Evolutionary conservation across 108 stramenopile genomes (phyloP).

Genomic region (Craspedostauros australis): DNA sequence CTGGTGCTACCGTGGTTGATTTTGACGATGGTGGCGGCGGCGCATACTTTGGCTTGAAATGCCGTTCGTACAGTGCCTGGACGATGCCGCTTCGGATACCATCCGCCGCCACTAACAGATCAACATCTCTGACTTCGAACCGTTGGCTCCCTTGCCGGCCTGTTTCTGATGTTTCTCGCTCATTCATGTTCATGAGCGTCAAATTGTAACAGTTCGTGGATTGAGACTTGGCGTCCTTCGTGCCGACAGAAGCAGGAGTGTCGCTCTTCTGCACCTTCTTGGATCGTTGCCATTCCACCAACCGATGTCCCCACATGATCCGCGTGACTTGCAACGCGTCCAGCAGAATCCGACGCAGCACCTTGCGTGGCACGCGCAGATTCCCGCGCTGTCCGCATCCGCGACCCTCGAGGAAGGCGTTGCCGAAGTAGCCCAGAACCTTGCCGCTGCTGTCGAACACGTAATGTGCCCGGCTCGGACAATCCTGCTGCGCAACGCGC

Average conservation of each 20-base stretch:
- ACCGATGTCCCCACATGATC: slow-evolving; percentile 32
- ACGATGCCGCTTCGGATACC: slow-evolving; percentile 71
- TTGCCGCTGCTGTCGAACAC: slow-evolving; percentile 37
- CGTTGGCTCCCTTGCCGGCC: too few relatives aligned
- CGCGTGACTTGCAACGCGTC: slow-evolving; percentile 26
- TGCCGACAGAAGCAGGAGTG: too few relatives aligned
- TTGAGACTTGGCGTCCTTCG: too few relatives aligned
- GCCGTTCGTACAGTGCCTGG: slow-evolving; percentile 9
- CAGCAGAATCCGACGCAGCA: slow-evolving; percentile 48
- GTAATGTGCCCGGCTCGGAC: slow-evolving; percentile 81
- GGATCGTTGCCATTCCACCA: slow-evolving; percentile 20
- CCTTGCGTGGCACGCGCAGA: slow-evolving; percentile 66
- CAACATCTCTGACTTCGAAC: too few relatives aligned
- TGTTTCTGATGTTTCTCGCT: background rate
- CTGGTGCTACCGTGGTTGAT: background rate
- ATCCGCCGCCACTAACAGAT: slow-evolving; percentile 79
- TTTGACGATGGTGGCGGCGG: background rate
- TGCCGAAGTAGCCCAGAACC: slow-evolving; percentile 77
- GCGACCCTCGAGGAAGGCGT: slow-evolving; percentile 49
- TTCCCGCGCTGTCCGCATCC: slow-evolving; percentile 80
- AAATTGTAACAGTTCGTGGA: too few relatives aligned
- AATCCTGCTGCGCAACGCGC: slow-evolving; percentile 55
- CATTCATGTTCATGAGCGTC: too few relatives aligned
- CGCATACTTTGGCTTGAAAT: background rate
- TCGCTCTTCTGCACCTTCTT: background rate